Evolutionary conservation across 179 eudicot genomes (phyloP), one percentile per base, ranked within the genome.

Genomic region (Amaranthus tricolor): DNA sequence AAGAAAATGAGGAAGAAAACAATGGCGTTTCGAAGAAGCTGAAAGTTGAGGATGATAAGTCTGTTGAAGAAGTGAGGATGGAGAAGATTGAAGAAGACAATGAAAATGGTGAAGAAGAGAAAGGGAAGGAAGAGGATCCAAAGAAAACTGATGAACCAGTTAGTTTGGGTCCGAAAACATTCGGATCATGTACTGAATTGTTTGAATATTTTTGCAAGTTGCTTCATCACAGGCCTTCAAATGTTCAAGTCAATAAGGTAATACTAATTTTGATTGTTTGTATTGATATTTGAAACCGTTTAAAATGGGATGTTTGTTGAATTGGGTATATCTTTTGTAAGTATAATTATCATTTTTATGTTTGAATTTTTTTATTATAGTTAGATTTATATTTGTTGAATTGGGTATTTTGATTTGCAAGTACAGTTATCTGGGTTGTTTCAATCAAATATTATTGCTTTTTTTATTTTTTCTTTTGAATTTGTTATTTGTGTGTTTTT

Each of bases 181-280:
- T 94, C 63, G 84, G 50, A 2, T 70, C 93, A 0, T 83, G 91
- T 14, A 76, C 84, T 53, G 94, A 88, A 75, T 87, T 92, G 91
- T 94, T 85, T 74, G 90, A 92, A 84, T 94, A 90, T 70, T 91
- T 90, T 64, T 87, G 61, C 75, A 86, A 86, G 82, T 69, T 91
- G 12, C 82, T 94, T 58, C 98, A 90, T 76, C 63, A 68, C 19
- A 92, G 98, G 98, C 74, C 92, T 12, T 69, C 85, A 5, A 83
- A 89, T 81, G 11, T 91, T 54, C 74, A 74, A 70, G 65, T 87
- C 53, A 93, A 93, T 70, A 85, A 89, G 98, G 98, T 91, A 87
- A 40, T 6, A 0, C 14, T 0, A 9, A 13, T 12, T 70, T 55
- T 55, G 43, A 20, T 15, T 66, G 21, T 57, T 49, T 48, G 10